A percentile compares a stretch with the other conserved stretches of the same genome.
Conservation (phyloP, 2,329 filamentous ascomycete genomes). For the Teratosphaeria zuluensis region DNA sequence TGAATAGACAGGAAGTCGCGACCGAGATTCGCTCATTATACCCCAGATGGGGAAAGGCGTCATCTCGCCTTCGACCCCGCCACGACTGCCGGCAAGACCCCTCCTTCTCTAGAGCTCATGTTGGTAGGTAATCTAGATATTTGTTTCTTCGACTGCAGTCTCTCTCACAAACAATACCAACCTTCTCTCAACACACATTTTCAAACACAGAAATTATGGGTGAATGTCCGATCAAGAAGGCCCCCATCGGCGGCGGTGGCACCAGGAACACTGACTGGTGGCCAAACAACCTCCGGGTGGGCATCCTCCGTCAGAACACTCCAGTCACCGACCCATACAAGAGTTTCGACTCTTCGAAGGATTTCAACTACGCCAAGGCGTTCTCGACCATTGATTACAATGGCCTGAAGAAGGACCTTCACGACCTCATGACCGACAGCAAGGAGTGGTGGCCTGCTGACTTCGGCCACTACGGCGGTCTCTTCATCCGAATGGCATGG, state of each 20-base stretch:
- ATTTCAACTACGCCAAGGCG: slow-evolving; percentile 62
- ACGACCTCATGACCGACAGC: slow-evolving; percentile 64
- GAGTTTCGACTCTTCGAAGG: slow-evolving; percentile 21
- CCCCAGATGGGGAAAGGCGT: neutral
- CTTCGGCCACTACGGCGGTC: slow-evolving; percentile 70
- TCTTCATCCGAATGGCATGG: slow-evolving; percentile 75
- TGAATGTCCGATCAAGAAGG: slow-evolving; percentile 22
- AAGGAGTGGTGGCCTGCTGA: slow-evolving; percentile 77
- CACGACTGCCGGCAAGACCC: neutral
- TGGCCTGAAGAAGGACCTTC: slow-evolving; percentile 63
- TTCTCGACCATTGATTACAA: slow-evolving; percentile 65
- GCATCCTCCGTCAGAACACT: slow-evolving; percentile 65
- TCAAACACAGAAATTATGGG: slow-evolving; percentile 2
- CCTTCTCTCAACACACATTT: neutral
- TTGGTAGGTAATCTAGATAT: neutral
- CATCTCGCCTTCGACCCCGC: neutral
- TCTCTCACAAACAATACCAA: neutral
- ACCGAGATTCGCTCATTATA: neutral
- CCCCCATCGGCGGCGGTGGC: slow-evolving; percentile 38
- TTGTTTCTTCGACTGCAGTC: neutral
- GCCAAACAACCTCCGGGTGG: slow-evolving; percentile 57
- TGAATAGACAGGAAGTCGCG: neutral
- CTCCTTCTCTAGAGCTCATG: neutral
- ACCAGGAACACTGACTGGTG: slow-evolving; percentile 55
- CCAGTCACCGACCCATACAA: slow-evolving; percentile 53